These are phyloP conservation scores for Martensiomyces pterosporus DNA, from an alignment of 192 early-diverging fungal species.

Conservation along the genomic window DNA sequence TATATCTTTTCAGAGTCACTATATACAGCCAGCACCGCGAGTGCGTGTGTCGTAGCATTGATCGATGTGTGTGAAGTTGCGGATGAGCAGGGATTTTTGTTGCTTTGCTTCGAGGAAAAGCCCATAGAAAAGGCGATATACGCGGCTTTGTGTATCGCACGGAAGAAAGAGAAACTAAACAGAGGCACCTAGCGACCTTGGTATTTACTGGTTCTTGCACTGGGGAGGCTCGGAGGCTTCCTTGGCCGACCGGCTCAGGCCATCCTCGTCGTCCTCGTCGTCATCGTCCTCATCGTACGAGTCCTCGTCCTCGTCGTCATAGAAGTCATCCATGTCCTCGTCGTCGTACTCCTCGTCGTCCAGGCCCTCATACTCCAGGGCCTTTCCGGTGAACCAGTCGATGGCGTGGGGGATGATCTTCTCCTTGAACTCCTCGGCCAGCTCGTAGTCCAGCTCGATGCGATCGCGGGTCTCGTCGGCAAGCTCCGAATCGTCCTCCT, in stretches of 20 bases:
- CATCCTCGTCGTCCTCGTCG: slow-evolving; percentile 40
- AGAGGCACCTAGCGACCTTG: not conserved
- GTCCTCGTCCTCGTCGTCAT: slow-evolving; percentile 47
- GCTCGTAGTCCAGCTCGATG: slow-evolving; percentile 92
- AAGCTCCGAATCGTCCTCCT: slow-evolving; percentile 68
- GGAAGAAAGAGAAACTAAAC: not conserved
- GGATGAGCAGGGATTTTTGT: no score
- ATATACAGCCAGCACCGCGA: no score
- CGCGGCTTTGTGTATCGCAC: not conserved
- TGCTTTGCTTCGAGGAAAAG: no score
- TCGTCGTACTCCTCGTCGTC: slow-evolving; percentile 40
- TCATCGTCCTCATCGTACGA: slow-evolving; percentile 38
- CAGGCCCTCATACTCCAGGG: slow-evolving; percentile 68
- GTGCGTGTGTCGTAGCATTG: no score
- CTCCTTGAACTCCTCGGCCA: slow-evolving; percentile 98
- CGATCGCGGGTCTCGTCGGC: slow-evolving; percentile 78
- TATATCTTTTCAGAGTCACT: no score
- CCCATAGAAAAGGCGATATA: no score
- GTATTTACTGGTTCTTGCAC: slow-evolving; percentile 51
- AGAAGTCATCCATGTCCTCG: slow-evolving; percentile 38
- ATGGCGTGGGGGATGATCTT: slow-evolving; percentile 93
- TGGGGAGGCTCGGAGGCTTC: slow-evolving; percentile 48
- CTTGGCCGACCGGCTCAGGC: slow-evolving; percentile 43
- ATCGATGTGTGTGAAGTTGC: no score
- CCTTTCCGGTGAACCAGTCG: slow-evolving; percentile 99